These are phyloP conservation scores for Cladosporium sphaerospermum DNA, from an alignment of 2,329 filamentous ascomycete species.

Conservation along the genomic window DNA sequence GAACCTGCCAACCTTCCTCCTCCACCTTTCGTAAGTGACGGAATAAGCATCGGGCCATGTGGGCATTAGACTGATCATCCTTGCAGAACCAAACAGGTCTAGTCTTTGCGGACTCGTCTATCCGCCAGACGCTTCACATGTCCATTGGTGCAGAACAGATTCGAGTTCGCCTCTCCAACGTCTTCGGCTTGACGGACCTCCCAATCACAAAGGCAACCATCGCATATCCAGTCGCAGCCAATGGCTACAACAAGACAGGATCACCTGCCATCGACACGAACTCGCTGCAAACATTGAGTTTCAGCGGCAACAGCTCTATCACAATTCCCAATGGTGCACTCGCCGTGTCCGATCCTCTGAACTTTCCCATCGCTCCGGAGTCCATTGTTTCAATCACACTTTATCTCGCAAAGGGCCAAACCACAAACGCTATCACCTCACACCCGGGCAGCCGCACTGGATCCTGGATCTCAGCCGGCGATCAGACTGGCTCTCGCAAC, in stretches of 20 bases:
- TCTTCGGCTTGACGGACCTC: slow-evolving; percentile 55
- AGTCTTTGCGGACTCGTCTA: slow-evolving; percentile 57
- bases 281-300: slow-evolving; percentile 51
- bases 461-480: slow-evolving; percentile 53
- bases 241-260: slow-evolving; percentile 47
- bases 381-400: slow-evolving; percentile 53
- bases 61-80: background rate
- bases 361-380: slow-evolving; percentile 47
- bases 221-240: slow-evolving; percentile 42
- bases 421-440: slow-evolving; percentile 52
- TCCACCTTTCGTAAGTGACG: slow-evolving; percentile 48
- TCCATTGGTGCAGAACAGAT: slow-evolving; percentile 52
- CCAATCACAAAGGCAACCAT: slow-evolving; percentile 55
- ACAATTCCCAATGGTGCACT: slow-evolving; percentile 51
- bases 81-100: slow-evolving; percentile 46
- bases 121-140: slow-evolving; percentile 60
- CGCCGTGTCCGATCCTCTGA: slow-evolving; percentile 56
- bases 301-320: slow-evolving; percentile 48
- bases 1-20: slow-evolving; percentile 58
- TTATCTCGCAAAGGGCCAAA: slow-evolving; percentile 53
- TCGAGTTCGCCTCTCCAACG: slow-evolving; percentile 59
- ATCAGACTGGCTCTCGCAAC: slow-evolving; percentile 47
- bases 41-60: background rate
- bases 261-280: slow-evolving; percentile 46
- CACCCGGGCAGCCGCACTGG: slow-evolving; percentile 61